Evolutionary conservation across 2,329 filamentous ascomycete genomes (phyloP), one percentile per base, ranked within the genome.

Genomic region (Acephala macrosclerotiorum): DNA sequence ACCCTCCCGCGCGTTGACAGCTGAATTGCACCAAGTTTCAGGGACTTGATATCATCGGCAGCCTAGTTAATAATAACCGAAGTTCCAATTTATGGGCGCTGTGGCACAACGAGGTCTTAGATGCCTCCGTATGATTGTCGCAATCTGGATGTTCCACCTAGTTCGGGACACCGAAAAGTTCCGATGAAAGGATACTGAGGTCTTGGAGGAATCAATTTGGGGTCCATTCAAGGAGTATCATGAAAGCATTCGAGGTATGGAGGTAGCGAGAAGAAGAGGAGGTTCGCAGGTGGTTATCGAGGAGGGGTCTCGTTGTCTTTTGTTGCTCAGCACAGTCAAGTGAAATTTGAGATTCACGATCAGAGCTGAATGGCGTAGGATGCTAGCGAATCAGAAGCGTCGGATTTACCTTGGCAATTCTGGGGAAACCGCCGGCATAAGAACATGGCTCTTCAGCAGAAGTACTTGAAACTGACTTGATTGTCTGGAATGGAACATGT

Each of bases 151-250:
- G 62, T 45, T 61, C 58, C 60, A 63, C 58, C 57, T 69, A 65
- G 62, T 60, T 53, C 53, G 59, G 25, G 35, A 55, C 56, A 63
- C 60, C 59, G 61, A 60, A 56, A 40, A 40, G 29, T 57, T 36
- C 29, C 55, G 38, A 55, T 40, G 18, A 65, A 40, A 42, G 56
- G 45, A 45, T 51, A 51, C 25, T 40, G 38, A 63, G 36, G 57
- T 66, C 67, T 42, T 67, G 68, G 66, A 66, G 69, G 71, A 45
- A 70, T 67, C 64, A 71, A 69, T 66, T 67, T 67, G 45, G 66
- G 62, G 67, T 74, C 70, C 70, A 73, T 74, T 69, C 69, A 73
- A 70, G 51, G 64, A 20, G 60, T 9, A 22, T 62, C 29, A 59
- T 63, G n/a, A 29, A 3, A 18, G 14, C 20, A 20, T 16, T 58